Base-by-base conservation (phyloP, 495 filamentous ascomycete species). In the Penicillium longicatenatum region DNA sequence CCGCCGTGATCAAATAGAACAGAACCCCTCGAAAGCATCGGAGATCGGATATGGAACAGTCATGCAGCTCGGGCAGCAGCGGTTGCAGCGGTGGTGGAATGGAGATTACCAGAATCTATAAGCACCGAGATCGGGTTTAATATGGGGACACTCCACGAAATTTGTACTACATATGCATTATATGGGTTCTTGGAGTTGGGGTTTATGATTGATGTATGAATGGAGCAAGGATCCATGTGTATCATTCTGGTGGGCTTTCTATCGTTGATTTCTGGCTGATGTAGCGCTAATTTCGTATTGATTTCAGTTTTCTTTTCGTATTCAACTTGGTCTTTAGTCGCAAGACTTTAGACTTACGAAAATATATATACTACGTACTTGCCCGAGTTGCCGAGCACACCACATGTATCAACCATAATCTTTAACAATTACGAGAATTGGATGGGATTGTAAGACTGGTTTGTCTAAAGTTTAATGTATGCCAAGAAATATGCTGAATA, bases 1-100 rank as follows among this genome's bases (percentile, higher is more conserved):
- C 69, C 89, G 86, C 61, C 89, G 92, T 22, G 94, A 98, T 66
- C 89, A 94, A 67, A 85, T 81, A 58, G 89, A 90, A 58, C 75
- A 79, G 58, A 57, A 65, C 26, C 68, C 70, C 12, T 74, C 75
- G 44, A 58, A 60, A 20, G 68, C 68, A 12, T 55, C 67, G 19
- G 62, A 76, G 43, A 73, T 74, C 22, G 64, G 69, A 44, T 67
- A 70, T 43, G 67, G 68, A 37, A 55, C 57, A 35, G 60, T 76
- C 20, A 22, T 69, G 21, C 60, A 66, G 24, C 50, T 68, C 47
- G 77, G 75, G 3, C 61, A 61, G 24, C 64, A 64, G 17, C 61
- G 77, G 46, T 44, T 78, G 33, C 67, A 69, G 57, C 66, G 70
- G 45, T 78, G 75, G 75, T 80, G 78, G 78, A 69, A 65, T 41